phyloP scores from a whole-genome alignment of 305 asterid species.

The Striga hermonthica region DNA sequence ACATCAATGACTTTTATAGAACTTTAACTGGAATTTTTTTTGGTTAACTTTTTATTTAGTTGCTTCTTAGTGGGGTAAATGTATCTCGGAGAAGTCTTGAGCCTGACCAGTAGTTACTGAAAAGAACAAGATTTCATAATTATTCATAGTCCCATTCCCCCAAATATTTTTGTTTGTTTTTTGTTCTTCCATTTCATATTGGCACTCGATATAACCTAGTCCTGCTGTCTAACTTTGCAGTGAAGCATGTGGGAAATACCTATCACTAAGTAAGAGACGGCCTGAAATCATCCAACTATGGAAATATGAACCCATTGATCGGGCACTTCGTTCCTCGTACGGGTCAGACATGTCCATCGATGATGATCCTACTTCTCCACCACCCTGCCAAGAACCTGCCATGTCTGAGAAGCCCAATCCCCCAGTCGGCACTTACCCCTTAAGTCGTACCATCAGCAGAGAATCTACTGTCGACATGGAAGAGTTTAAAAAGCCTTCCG shows the following conservation, averaged over 20 bases:
- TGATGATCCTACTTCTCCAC: slow-evolving; percentile 55
- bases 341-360: slow-evolving; percentile 88
- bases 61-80: too few species aligned
- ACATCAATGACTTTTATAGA: neutral
- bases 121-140: slow-evolving; percentile 9
- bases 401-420: slow-evolving; percentile 38
- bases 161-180: slow-evolving; percentile 5
- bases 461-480: slow-evolving; percentile 55
- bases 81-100: neutral
- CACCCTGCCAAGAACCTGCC: slow-evolving; percentile 35
- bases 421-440: slow-evolving; percentile 37
- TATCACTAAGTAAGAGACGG: slow-evolving; percentile 58
- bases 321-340: slow-evolving; percentile 60
- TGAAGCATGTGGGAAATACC: slow-evolving; percentile 70
- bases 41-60: too few species aligned
- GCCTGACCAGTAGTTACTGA: neutral
- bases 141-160: too few species aligned
- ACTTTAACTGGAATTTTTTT: neutral
- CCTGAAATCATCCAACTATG: slow-evolving; percentile 57
- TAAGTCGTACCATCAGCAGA: slow-evolving; percentile 34
- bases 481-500: slow-evolving; percentile 35
- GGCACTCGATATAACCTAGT: neutral
- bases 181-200: neutral
- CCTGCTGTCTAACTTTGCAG: slow-evolving; percentile 37
- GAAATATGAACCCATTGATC: slow-evolving; percentile 46